Conservation (phyloP, 441 rosid genomes). For the Theobroma grandiflorum region DNA sequence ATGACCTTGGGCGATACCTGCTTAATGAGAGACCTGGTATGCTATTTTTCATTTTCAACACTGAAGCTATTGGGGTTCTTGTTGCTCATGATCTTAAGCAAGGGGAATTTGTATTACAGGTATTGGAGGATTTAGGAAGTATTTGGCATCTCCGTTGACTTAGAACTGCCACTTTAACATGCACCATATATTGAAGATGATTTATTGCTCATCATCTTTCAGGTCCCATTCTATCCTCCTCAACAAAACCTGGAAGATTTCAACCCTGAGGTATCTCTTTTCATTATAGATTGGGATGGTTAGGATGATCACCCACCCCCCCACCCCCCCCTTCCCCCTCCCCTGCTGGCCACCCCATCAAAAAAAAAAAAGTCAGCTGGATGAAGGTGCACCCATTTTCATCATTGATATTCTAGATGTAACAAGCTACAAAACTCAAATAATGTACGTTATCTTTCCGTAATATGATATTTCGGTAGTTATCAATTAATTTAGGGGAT, state of each 20-base stretch:
- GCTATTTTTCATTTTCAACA: slow-evolving; percentile 92
- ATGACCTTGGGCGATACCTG: slow-evolving; percentile 75
- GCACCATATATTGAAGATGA: slow-evolving; percentile 6
- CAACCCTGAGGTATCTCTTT: slow-evolving; percentile 64
- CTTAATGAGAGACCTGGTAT: slow-evolving; percentile 81
- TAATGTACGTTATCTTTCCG: background rate
- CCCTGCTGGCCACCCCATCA: background rate
- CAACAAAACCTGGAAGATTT: slow-evolving; percentile 85
- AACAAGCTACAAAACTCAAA: background rate
- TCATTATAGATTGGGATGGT: slow-evolving; percentile 14
- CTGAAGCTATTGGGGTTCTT: slow-evolving; percentile 88
- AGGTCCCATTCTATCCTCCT: slow-evolving; percentile 96
- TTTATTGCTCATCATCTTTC: slow-evolving; percentile 34
- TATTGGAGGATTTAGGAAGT: slow-evolving; percentile 31
- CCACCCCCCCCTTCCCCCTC: no score
- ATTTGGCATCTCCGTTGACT: slow-evolving; percentile 1
- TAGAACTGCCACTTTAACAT: slow-evolving; percentile 17
- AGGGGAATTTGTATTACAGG: slow-evolving; percentile 97
- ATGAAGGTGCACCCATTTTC: background rate
- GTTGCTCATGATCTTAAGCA: slow-evolving; percentile 93
- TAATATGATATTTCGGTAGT: background rate
- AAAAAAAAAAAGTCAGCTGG: background rate
- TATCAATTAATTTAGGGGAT: background rate
- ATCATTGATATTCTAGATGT: background rate
- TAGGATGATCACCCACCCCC: no score